Evolutionary conservation across 2,329 filamentous ascomycete species (phyloP), one percentile per base, ranked within the genome.

Genomic region (Aspergillus tubingensis): DNA sequence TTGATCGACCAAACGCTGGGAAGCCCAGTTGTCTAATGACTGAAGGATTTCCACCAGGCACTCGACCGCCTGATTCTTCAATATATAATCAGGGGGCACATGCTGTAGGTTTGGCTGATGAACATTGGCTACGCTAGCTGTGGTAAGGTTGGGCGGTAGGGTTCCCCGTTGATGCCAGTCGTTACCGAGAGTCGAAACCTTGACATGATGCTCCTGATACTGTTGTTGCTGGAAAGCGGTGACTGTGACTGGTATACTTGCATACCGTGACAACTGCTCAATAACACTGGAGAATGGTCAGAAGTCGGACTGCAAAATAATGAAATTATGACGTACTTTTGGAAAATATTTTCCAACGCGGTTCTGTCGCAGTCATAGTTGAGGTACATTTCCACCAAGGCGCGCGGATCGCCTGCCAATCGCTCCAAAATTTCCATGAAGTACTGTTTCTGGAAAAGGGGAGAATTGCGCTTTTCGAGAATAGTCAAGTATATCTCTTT

Each of bases 281-380:
- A 99, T 93, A 57, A 98, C 88, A 19, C 86, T 89, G 51, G 55
- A 60, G 62, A 38, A 47, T 11, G 54, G 55, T 43, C 30, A 23
- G 36, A 36, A 15, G 3, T 30, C 13, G n/a, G 2, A 27, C 17
- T 41, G 17, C 51, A 30, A 48, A 4, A 38, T 5, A 17, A 8
- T 13, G 7, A n/a, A 30, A 43, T 3, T 47, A 38, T 41, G 60
- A 65, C 70, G 59, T 70, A 79, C 67, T 85, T 82, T 77, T 99
- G 95, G 75, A 96, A 99, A 76, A 98, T 95, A 76, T 99, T 99
- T 78, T 98, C 94, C 61, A 98, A 86, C 8, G 88, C 87, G 43
- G 92, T 92, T 62, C 94, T 86, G 71, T 98, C 96, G 78, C 95
- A 99, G 74, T 99, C 95, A 72, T 99, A 99, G 76, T 99, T 99